Conservation (phyloP, 257 asterid species). For the Penstemon davidsonii region DNA sequence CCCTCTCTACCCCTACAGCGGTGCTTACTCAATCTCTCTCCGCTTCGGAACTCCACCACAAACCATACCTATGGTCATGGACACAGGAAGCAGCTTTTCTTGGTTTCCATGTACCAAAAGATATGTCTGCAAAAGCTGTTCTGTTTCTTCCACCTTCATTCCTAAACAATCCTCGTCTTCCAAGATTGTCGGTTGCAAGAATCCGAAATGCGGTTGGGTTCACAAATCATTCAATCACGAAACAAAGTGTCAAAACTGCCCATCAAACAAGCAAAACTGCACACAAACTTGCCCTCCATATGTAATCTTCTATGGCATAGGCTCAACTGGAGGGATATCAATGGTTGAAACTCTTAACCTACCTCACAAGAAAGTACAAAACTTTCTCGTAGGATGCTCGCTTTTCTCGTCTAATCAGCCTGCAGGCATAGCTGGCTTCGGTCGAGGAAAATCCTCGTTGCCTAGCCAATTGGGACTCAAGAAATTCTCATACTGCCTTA, state of each 20-base stretch:
- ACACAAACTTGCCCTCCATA: constrained; percentile 81
- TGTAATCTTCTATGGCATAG: constrained; percentile 66
- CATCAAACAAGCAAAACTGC: constrained; percentile 37
- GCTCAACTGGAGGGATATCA: constrained; percentile 75
- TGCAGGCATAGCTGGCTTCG: constrained; percentile 84
- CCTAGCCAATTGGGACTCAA: constrained; percentile 71
- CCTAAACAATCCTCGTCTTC: constrained; percentile 77
- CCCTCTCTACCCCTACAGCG: constrained; percentile 65
- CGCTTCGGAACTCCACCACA: constrained; percentile 91
- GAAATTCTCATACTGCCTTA: constrained; percentile 75
- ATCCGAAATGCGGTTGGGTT: constrained; percentile 77
- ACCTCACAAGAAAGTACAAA: constrained; percentile 36
- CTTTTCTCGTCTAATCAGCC: constrained; percentile 67
- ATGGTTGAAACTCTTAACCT: constrained; percentile 60
- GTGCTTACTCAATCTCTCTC: constrained; percentile 79
- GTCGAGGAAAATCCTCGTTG: constrained; percentile 65
- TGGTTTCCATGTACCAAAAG: constrained; percentile 88
- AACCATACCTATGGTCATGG: constrained; percentile 58
- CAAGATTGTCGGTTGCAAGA: constrained; percentile 64
- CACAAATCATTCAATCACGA: constrained; percentile 47
- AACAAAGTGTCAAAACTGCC: constrained; percentile 55
- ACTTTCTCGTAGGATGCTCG: constrained; percentile 81
- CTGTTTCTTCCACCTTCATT: constrained; percentile 39
- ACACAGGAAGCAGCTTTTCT: constrained; percentile 83
- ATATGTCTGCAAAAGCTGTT: constrained; percentile 62